Evolutionary conservation across 1,139 yeast genomes (phyloP), one percentile per base, ranked within the genome.

Genomic region (Blastobotrys ciferrii): DNA sequence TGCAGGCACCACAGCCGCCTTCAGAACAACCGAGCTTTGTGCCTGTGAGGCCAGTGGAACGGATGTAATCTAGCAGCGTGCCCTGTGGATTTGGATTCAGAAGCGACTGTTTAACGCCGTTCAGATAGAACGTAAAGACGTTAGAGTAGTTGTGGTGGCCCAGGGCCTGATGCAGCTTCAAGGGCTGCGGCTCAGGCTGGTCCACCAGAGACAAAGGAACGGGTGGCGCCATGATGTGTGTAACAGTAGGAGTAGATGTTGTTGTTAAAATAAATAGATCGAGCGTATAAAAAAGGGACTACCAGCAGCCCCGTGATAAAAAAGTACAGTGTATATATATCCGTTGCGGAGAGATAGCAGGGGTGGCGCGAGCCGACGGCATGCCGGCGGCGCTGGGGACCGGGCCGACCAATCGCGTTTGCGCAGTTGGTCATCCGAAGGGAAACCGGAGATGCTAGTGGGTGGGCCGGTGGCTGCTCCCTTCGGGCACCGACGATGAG

Each of bases 1-100:
- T 72, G 52, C 77, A 73, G 2, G 77, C 77, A 28, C 77, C 77
- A 56, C 77, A 73, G 2, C 77, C 77, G 17, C 77, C 77, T 53
- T 73, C 77, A 6, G 74, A 69, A 56, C 77, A 73, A 12, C 76
- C 76, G 15, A 73, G 68, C 54, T 73, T 73, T 9, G 77, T 72
- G 23, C 77, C 77, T 1, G 69, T 68, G n/a, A 73, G 60, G 12
- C 67, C 67, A 1, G 49, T 50, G n/a, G 58, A 52, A 5, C 72
- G 58, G 45, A 73, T 70, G 52, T 67, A 73, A 46, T 73, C 76
- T 12, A 73, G 64, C 37, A 73, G 61, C 1, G 75, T 66, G 28
- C 71, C 71, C 23, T 69, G 67, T 0, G 77, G 76, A 44, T 71
- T 66, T 4, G 76, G 73, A 45, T 70, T 60, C n/a, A 55, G 54